These are phyloP conservation scores for Phytophthora rubi DNA, from an alignment of 352 stramenopile species.

Conservation along the genomic window DNA sequence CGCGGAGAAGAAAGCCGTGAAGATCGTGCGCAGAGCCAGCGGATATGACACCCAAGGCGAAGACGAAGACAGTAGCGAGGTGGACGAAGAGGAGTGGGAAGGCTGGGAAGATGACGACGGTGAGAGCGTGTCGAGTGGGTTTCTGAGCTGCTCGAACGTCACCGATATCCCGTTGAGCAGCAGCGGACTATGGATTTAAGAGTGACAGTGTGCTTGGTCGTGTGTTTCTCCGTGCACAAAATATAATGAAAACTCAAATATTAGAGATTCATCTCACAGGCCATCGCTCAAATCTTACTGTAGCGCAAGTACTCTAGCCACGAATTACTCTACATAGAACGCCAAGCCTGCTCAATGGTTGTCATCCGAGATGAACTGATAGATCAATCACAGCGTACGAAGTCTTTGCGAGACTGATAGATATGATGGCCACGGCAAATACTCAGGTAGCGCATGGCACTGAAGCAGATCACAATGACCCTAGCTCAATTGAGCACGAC, in stretches of 20 bases:
- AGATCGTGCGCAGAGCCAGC: constrained; percentile 41
- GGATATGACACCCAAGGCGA: constrained; percentile 26
- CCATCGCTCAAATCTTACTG: neutral
- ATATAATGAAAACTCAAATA: constrained; percentile 14
- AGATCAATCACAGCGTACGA: too few relatives aligned
- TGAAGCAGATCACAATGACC: too few relatives aligned
- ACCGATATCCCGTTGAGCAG: constrained; percentile 43
- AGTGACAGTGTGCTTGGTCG: neutral
- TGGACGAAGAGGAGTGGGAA: constrained; percentile 18
- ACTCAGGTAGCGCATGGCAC: too few relatives aligned
- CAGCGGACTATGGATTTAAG: constrained; percentile 54
- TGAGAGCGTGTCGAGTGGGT: constrained; percentile 55
- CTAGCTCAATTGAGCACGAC: too few relatives aligned
- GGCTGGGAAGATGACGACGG: constrained; percentile 33
- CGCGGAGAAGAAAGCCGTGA: constrained; percentile 52
- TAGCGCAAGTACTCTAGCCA: too few relatives aligned
- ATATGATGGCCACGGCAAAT: too few relatives aligned
- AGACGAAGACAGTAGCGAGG: constrained; percentile 25
- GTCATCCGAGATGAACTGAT: too few relatives aligned
- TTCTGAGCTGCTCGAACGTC: constrained; percentile 63
- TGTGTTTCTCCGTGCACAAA: neutral
- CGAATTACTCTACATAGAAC: too few relatives aligned
- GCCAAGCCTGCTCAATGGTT: too few relatives aligned
- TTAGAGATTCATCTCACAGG: neutral
- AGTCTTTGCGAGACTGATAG: too few relatives aligned